Evolutionary conservation across 352 stramenopile species (phyloP), one percentile per base, ranked within the genome.

Genomic region (Blastocystis sp.): DNA sequence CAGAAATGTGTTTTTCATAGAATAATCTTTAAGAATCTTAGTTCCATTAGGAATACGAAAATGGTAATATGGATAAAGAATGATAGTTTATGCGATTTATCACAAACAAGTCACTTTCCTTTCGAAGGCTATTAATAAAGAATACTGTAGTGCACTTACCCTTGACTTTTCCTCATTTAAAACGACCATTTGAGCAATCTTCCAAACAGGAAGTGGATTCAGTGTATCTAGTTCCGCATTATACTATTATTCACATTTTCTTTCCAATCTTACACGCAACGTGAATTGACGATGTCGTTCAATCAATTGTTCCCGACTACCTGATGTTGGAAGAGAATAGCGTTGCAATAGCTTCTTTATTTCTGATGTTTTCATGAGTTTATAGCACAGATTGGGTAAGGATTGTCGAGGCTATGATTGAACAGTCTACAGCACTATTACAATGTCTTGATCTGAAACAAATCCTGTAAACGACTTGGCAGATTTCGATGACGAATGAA

Each of bases 141-240:
- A 46, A 46, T 9, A 9, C 39, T 9, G 9, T 9, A 9, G 2
- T 9, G 2, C 39, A 46, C 14, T 24, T 21, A 69, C 59, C 59
- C 24, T 69, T 69, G 59, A 49, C n/a, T 46, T 63, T 51, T 83
- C 71, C n/a, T 83, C 71, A 46, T 83, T 83, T 3, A 49, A 57
- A 32, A 83, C 16, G 2, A 83, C 71, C 12, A 83, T 21, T 43
- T 83, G 71, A 21, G 71, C 71, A 29, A 83, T 66, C 49, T 83
- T 83, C 71, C 71, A 83, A n/a, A 63, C 54, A 19, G 71, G 71
- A 51, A 83, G 57, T 21, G 71, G 71, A 83, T 63, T 83, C 12
- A 37, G 11, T 35, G 57, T 61, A 43, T 83, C 71, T 19, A 83
- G 71, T 24, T 83, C 71, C 29, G 71, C 71, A 42, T 83, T 83